Evolutionary conservation across 106 monocot genomes (phyloP).

Genomic region (Acanthochlamys bracteata): DNA sequence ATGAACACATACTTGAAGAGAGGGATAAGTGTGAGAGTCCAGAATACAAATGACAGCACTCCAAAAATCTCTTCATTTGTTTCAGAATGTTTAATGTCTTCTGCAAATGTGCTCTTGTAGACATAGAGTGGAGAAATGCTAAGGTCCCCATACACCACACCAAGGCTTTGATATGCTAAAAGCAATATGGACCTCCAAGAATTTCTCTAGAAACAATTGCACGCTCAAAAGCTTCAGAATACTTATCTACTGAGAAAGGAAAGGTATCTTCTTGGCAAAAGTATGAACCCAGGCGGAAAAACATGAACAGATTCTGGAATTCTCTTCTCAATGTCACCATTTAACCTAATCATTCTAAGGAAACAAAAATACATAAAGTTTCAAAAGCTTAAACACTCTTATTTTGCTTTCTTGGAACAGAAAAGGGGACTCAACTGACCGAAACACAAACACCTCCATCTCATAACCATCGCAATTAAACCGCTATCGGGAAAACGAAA

Average conservation of each 20-base stretch:
- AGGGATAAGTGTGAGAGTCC: slow-evolving; percentile 44
- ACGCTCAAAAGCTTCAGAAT: neutral
- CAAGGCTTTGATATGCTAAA: slow-evolving; percentile 40
- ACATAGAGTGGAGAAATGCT: slow-evolving; percentile 43
- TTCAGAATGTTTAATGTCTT: slow-evolving; percentile 29
- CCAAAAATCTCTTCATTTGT: slow-evolving; percentile 35
- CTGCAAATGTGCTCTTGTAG: slow-evolving; percentile 40
- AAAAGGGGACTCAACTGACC: no score
- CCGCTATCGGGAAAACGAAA: no score
- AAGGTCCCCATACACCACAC: slow-evolving; percentile 44
- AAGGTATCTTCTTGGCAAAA: no score
- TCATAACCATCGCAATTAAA: no score
- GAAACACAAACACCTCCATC: no score
- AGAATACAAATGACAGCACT: slow-evolving; percentile 39
- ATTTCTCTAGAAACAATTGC: slow-evolving; percentile 14
- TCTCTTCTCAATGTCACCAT: no score
- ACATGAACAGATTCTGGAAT: no score
- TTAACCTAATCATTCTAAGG: no score
- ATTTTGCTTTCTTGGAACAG: no score
- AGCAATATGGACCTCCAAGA: slow-evolving; percentile 33
- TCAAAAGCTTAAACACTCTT: no score
- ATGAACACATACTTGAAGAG: slow-evolving; percentile 45
- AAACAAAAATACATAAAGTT: no score
- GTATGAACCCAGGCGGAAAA: no score
- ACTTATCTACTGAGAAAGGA: neutral